phyloP scores from a whole-genome alignment of 345 rosid species.

The Microcos paniculata region DNA sequence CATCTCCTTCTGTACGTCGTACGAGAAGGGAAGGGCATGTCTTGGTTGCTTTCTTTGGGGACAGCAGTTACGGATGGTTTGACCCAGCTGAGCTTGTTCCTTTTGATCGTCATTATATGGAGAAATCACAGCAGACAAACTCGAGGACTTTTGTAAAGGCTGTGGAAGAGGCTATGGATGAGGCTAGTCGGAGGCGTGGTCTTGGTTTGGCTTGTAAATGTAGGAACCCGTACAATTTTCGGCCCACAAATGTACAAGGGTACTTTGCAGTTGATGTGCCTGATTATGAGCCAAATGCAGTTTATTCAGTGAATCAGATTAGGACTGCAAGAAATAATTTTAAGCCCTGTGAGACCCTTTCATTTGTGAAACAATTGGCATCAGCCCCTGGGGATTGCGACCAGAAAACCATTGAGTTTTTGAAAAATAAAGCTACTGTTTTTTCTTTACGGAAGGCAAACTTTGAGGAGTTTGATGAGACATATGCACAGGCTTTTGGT shows the following conservation, averaged over 20 bases:
- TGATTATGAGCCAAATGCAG: conserved; percentile 71
- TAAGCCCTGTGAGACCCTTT: conserved; percentile 51
- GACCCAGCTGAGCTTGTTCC: conserved; percentile 97
- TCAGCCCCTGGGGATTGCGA: conserved; percentile 49
- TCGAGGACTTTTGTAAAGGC: conserved; percentile 76
- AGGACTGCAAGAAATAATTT: conserved; percentile 67
- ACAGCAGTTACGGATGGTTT: conserved; percentile 99
- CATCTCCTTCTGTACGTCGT: conserved; percentile 74
- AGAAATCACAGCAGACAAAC: conserved; percentile 68
- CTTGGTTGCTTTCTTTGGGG: conserved; percentile 94
- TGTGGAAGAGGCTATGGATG: conserved; percentile 95
- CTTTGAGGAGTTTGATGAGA: conserved; percentile 97
- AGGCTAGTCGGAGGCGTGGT: conserved; percentile 72
- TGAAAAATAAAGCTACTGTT: conserved; percentile 64
- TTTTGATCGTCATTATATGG: conserved; percentile 60
- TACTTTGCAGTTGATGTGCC: conserved; percentile 88
- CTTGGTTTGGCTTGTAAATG: conserved; percentile 91
- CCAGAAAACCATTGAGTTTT: conserved; percentile 40
- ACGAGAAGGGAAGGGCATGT: conserved; percentile 82
- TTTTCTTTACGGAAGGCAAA: conserved; percentile 73
- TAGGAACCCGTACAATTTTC: conserved; percentile 70
- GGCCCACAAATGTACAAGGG: conserved; percentile 57
- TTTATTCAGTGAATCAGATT: conserved; percentile 75
- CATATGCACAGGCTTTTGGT: conserved; percentile 99
- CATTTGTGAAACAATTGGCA: conserved; percentile 70